phyloP scores from a whole-genome alignment of 2,329 filamentous ascomycete species.

The Diaporthe nobilis region DNA sequence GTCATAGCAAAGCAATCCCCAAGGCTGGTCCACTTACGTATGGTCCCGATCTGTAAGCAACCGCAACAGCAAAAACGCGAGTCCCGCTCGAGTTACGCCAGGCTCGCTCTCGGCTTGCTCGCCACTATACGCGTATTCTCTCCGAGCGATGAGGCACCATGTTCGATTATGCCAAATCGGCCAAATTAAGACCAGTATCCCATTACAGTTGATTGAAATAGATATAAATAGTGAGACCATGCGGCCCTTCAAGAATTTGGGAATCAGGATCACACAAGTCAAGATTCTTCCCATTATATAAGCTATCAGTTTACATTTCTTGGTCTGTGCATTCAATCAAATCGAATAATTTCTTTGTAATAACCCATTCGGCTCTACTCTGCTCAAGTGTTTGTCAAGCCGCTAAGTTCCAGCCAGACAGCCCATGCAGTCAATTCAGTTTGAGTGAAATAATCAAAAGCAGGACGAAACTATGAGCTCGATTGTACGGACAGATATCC shows the following conservation, averaged over 20 bases:
- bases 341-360: too few species aligned
- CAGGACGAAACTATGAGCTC: conserved; percentile 5
- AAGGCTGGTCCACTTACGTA: neutral
- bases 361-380: too few species aligned
- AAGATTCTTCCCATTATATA: neutral
- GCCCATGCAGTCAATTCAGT: too few species aligned
- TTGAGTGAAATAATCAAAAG: too few species aligned
- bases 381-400: too few species aligned
- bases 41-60: neutral
- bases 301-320: too few species aligned
- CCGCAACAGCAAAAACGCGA: neutral
- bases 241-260: neutral
- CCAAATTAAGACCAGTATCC: neutral
- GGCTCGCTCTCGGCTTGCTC: neutral
- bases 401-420: too few species aligned
- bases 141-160: neutral
- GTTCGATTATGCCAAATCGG: neutral
- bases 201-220: too few species aligned
- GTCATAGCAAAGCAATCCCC: neutral
- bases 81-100: neutral
- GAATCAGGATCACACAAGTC: neutral
- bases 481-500: conserved; percentile 38
- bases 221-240: neutral
- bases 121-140: neutral
- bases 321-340: neutral